Evolutionary conservation across 345 rosid genomes (phyloP).

Genomic region (Microthlaspi erraticum): DNA sequence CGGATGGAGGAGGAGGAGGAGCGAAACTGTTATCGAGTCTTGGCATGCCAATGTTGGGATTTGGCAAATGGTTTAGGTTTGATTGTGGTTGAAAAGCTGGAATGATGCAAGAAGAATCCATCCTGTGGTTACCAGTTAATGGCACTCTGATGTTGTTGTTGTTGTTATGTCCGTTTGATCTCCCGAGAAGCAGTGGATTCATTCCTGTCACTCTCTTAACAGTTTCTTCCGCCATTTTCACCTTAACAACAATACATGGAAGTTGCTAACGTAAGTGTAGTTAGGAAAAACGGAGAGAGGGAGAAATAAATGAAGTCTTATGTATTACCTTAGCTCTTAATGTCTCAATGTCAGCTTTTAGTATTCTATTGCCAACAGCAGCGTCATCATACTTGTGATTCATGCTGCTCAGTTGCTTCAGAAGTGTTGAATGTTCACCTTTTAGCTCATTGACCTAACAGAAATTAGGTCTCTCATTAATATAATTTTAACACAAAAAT

Average conservation of each 20-base stretch:
- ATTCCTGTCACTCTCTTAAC: slow-evolving; percentile 86
- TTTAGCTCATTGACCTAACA: slow-evolving; percentile 80
- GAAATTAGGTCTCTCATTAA: background rate
- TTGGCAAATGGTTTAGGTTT: slow-evolving; percentile 36
- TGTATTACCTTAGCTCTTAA: slow-evolving; percentile 77
- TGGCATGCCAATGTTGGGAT: slow-evolving; percentile 29
- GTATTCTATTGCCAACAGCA: slow-evolving; percentile 83
- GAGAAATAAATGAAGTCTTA: background rate
- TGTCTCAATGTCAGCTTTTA: slow-evolving; percentile 96
- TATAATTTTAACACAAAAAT: background rate
- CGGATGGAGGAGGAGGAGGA: slow-evolving; percentile 30
- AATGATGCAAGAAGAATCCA: slow-evolving; percentile 35
- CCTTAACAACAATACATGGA: slow-evolving; percentile 52
- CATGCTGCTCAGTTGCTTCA: slow-evolving; percentile 68
- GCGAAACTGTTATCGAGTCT: slow-evolving; percentile 34
- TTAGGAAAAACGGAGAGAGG: background rate
- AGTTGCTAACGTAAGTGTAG: slow-evolving; percentile 10
- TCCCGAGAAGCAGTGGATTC: slow-evolving; percentile 69
- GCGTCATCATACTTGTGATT: slow-evolving; percentile 82
- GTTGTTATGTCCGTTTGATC: slow-evolving; percentile 51
- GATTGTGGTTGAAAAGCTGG: slow-evolving; percentile 43
- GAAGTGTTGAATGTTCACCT: slow-evolving; percentile 72
- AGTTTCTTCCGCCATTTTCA: slow-evolving; percentile 98
- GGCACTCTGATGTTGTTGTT: slow-evolving; percentile 53
- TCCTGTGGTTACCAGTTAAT: slow-evolving; percentile 41